Percentiles rank a stretch among this genome's conserved stretches.
Conservation (phyloP, 139 green algal species). For the Chlamydomonas urium region DNA sequence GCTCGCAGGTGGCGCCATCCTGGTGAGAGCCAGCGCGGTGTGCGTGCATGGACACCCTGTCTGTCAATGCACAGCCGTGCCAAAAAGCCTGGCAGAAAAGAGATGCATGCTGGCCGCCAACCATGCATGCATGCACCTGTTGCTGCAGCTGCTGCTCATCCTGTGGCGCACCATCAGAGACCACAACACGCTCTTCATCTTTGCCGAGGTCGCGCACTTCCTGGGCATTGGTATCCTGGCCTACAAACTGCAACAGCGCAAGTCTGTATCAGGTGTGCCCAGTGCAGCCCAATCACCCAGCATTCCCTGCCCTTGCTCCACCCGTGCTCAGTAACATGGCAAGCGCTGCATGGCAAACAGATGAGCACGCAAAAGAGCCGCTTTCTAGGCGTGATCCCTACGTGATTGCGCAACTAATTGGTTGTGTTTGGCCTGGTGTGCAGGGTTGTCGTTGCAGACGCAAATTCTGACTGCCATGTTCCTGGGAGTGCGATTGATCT, state of each 20-base stretch:
- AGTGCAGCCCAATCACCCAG: too few species aligned
- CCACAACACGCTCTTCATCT: constrained; percentile 96
- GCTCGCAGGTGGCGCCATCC: constrained; percentile 34
- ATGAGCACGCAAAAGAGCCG: too few species aligned
- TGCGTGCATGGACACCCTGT: too few species aligned
- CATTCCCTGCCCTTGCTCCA: too few species aligned
- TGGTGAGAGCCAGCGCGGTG: constrained; percentile 51
- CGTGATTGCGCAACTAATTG: too few species aligned
- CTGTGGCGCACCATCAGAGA: constrained; percentile 85
- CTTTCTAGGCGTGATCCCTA: too few species aligned
- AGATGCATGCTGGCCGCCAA: neutral
- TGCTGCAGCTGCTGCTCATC: constrained; percentile 37
- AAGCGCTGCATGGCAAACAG: too few species aligned
- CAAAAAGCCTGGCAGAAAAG: too few species aligned
- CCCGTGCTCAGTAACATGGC: too few species aligned
- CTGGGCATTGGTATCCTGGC: constrained; percentile 86
- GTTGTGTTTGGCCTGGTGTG: too few species aligned
- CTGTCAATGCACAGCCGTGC: too few species aligned
- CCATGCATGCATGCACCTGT: neutral
- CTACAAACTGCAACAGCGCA: constrained; percentile 90
- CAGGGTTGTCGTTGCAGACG: constrained; percentile 85
- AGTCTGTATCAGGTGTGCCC: constrained; percentile 73
- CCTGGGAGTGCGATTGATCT: constrained; percentile 87
- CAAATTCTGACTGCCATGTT: constrained; percentile 94
- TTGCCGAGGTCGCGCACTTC: constrained; percentile 90